Evolutionary conservation across 2,329 filamentous ascomycete genomes (phyloP).

Genomic region (Hymenoscyphus fructigenus): DNA sequence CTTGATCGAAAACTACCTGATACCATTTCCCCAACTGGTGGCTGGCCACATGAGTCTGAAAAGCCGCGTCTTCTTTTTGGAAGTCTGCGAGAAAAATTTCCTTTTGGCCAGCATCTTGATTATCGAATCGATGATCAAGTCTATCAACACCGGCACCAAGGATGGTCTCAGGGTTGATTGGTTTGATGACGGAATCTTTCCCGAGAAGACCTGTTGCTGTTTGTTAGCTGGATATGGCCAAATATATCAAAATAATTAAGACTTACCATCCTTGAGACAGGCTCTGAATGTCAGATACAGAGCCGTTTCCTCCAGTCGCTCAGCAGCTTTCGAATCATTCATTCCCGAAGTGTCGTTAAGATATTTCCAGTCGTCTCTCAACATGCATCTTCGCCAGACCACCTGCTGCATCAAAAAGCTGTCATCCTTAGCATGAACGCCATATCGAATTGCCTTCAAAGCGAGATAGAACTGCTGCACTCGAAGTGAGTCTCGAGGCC

Average conservation of each 20-base stretch:
- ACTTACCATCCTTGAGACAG: constrained; percentile 65
- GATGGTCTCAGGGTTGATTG: constrained; percentile 52
- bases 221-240: constrained; percentile 30
- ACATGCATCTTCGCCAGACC: constrained; percentile 88
- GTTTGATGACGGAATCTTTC: constrained; percentile 43
- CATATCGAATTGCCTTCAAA: constrained; percentile 44
- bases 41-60: constrained; percentile 65
- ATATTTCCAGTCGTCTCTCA: constrained; percentile 79
- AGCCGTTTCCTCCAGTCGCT: constrained; percentile 62
- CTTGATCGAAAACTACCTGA: constrained; percentile 40
- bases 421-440: constrained; percentile 54
- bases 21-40: constrained; percentile 71
- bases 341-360: constrained; percentile 77
- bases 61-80: constrained; percentile 65
- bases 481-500: constrained; percentile 47
- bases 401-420: constrained; percentile 54
- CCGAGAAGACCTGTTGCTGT: constrained; percentile 41
- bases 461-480: constrained; percentile 65
- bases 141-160: constrained; percentile 61
- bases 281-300: constrained; percentile 66
- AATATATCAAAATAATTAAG: not conserved
- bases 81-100: constrained; percentile 71
- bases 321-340: constrained; percentile 66
- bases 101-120: constrained; percentile 62
- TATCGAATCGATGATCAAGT: constrained; percentile 59